Conservation (phyloP, 2,329 filamentous ascomycete species). For the Penicillium rolfsii region DNA sequence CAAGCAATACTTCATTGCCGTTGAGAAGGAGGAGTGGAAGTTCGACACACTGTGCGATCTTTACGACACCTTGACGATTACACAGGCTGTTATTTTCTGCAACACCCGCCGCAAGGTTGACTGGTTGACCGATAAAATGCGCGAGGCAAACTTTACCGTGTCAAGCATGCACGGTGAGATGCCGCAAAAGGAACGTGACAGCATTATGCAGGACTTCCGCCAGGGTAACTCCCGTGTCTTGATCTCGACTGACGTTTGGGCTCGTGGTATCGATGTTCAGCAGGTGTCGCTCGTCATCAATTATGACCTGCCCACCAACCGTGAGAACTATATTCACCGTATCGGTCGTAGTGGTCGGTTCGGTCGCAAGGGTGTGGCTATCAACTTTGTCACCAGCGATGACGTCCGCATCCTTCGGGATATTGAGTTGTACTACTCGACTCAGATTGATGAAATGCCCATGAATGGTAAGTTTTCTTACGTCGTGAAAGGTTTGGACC, state of each 20-base stretch:
- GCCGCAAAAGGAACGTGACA: slow-evolving; percentile 95
- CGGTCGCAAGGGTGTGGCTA: slow-evolving; percentile 99
- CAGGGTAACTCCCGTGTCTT: slow-evolving; percentile 97
- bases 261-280: slow-evolving; percentile 99
- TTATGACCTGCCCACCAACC: slow-evolving; percentile 98
- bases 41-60: slow-evolving; percentile 97
- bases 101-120: slow-evolving; percentile 99
- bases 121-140: slow-evolving; percentile 99
- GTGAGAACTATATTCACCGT: slow-evolving; percentile 99
- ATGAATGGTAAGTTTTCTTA: slow-evolving; percentile 73
- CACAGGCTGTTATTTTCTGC: slow-evolving; percentile 99
- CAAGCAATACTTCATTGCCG: slow-evolving; percentile 99
- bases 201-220: slow-evolving; percentile 99
- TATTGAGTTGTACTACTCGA: slow-evolving; percentile 99
- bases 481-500: neutral
- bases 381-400: slow-evolving; percentile 99
- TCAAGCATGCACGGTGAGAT: slow-evolving; percentile 99
- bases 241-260: slow-evolving; percentile 95
- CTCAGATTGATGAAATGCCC: slow-evolving; percentile 99
- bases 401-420: slow-evolving; percentile 99
- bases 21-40: slow-evolving; percentile 99
- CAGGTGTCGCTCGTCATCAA: slow-evolving; percentile 99
- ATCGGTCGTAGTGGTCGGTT: slow-evolving; percentile 99
- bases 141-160: slow-evolving; percentile 97
- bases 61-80: slow-evolving; percentile 99